phyloP scores from a whole-genome alignment of 768 basidiomycete genomes.

The Hygrocybe coccinea region DNA sequence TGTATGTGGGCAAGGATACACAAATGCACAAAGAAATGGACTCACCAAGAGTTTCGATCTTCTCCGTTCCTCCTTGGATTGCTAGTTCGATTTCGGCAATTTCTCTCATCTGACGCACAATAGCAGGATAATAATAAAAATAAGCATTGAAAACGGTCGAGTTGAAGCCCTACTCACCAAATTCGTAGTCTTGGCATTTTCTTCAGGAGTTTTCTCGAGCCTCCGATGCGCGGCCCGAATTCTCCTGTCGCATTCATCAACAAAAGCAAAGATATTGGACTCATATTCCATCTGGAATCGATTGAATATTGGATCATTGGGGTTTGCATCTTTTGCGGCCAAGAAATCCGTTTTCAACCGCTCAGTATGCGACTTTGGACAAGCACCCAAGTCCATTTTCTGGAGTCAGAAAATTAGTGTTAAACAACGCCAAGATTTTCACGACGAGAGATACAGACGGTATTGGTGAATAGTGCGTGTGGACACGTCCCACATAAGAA shows the following conservation, averaged over 20 bases:
- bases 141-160: slow-evolving; percentile 1
- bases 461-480: slow-evolving; percentile 95
- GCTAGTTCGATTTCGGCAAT: slow-evolving; percentile 99
- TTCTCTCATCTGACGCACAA: slow-evolving; percentile 77
- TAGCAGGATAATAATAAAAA: not conserved
- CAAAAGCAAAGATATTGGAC: slow-evolving; percentile 89
- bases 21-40: slow-evolving; percentile 15
- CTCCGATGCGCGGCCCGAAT: slow-evolving; percentile 91
- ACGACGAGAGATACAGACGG: slow-evolving; percentile 50
- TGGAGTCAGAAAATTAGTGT: slow-evolving; percentile 24
- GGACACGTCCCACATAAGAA: slow-evolving; percentile 99
- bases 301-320: slow-evolving; percentile 75
- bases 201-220: slow-evolving; percentile 98
- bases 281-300: slow-evolving; percentile 95
- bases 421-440: slow-evolving; percentile 3
- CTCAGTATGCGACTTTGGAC: slow-evolving; percentile 94
- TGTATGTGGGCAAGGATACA: slow-evolving; percentile 12
- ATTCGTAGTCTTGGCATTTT: slow-evolving; percentile 98
- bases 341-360: slow-evolving; percentile 87
- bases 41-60: slow-evolving; percentile 88
- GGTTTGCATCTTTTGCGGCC: slow-evolving; percentile 68
- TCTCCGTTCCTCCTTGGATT: slow-evolving; percentile 97
- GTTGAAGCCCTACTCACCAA: slow-evolving; percentile 46
- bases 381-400: slow-evolving; percentile 99
- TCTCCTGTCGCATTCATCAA: slow-evolving; percentile 96